Evolutionary conservation across 495 filamentous ascomycete species (phyloP).

Genomic region (Massariosphaeria phaeospora): DNA sequence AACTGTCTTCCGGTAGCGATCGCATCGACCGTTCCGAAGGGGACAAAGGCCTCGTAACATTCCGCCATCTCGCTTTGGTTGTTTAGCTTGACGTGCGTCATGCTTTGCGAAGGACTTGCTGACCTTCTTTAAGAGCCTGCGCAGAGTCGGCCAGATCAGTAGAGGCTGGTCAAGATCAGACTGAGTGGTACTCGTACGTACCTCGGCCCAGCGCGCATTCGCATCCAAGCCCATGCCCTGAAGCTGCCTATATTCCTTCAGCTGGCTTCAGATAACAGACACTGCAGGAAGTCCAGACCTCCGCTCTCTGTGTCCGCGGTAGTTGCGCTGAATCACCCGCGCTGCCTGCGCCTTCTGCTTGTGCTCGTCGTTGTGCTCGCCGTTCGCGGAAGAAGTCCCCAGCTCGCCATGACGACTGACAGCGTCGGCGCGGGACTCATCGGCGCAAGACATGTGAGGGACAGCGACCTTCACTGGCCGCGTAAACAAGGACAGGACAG

Average conservation of each 20-base stretch:
- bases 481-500: no score
- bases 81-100: constrained; percentile 13
- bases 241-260: no score
- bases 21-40: constrained; percentile 12
- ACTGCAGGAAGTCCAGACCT: no score
- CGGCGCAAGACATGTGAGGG: no score
- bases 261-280: no score
- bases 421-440: no score
- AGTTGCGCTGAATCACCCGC: constrained; percentile 50
- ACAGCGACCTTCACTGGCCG: no score
- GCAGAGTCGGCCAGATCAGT: background rate
- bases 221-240: constrained; percentile 60
- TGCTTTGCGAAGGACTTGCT: background rate
- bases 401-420: no score
- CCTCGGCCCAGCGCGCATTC: constrained; percentile 62
- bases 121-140: constrained; percentile 42
- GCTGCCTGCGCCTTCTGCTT: constrained; percentile 18
- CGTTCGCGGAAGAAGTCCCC: no score
- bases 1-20: background rate
- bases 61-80: constrained; percentile 36
- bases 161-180: background rate
- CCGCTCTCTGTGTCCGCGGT: constrained; percentile 65
- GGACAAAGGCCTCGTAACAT: constrained; percentile 33
- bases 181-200: no score
- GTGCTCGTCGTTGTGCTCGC: no score